Evolutionary conservation across 768 basidiomycete genomes (phyloP).

Genomic region (Termitomyces sp.): DNA sequence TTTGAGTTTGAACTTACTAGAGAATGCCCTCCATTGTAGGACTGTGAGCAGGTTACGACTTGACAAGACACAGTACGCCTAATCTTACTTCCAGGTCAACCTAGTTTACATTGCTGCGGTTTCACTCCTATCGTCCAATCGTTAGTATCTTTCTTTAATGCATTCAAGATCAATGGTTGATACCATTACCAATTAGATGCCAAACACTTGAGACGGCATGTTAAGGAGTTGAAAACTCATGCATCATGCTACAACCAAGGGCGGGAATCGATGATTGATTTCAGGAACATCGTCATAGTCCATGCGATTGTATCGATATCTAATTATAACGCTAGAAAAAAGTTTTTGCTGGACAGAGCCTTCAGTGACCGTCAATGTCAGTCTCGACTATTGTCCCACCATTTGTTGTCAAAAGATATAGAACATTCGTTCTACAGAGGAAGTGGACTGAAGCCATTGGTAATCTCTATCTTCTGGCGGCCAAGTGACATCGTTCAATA

Average conservation of each 20-base stretch:
- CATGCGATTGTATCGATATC: too few relatives aligned
- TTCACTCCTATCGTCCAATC: not conserved
- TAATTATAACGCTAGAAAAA: too few relatives aligned
- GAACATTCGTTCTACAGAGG: too few relatives aligned
- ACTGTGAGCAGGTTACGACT: not conserved
- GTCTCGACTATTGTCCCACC: too few relatives aligned
- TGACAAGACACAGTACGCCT: not conserved
- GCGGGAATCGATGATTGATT: not conserved
- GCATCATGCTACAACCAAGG: too few relatives aligned
- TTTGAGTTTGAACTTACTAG: not conserved
- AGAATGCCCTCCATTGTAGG: not conserved
- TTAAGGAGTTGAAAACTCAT: not conserved
- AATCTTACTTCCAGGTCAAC: not conserved
- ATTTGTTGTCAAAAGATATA: too few relatives aligned
- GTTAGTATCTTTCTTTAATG: not conserved
- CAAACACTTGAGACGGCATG: constrained; percentile 9
- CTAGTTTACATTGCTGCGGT: constrained; percentile 5
- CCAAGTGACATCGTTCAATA: too few relatives aligned
- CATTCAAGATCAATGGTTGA: not conserved
- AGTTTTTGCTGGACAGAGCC: too few relatives aligned
- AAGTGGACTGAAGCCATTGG: too few relatives aligned
- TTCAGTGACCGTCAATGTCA: too few relatives aligned
- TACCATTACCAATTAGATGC: not conserved
- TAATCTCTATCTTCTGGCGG: too few relatives aligned
- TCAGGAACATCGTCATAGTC: not conserved